Conservation (phyloP, 176 grass and related monocot genomes). For the Aechmea fasciata region DNA sequence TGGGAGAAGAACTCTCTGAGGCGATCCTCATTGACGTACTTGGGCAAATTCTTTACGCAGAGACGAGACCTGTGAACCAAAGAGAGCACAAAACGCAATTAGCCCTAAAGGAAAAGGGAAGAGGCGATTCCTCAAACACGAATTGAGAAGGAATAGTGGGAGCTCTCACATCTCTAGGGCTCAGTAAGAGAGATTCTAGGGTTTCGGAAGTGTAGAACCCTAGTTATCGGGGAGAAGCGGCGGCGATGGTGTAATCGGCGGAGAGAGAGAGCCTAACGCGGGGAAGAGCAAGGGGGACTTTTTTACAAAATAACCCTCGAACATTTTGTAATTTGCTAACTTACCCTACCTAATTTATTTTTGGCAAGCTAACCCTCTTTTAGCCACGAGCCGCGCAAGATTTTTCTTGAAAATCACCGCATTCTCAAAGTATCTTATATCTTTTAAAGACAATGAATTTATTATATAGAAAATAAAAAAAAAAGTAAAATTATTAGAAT, state of each 20-base stretch:
- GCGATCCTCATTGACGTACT: constrained; percentile 71
- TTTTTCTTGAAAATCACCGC: too few species aligned
- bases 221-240: not conserved
- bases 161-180: not conserved
- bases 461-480: too few species aligned
- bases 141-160: not conserved
- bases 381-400: too few species aligned
- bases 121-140: not conserved
- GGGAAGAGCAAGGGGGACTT: not conserved
- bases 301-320: too few species aligned
- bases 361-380: too few species aligned
- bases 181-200: not conserved
- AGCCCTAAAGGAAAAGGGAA: not conserved
- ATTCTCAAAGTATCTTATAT: too few species aligned
- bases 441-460: too few species aligned
- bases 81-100: not conserved
- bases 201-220: not conserved
- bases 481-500: too few species aligned
- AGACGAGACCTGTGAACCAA: constrained; percentile 43
- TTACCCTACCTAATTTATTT: too few species aligned
- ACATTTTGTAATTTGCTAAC: too few species aligned
- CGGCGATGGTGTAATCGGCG: not conserved
- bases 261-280: not conserved
- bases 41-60: constrained; percentile 91
- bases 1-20: constrained; percentile 79